Evolutionary conservation across 108 stramenopile species (phyloP).

Genomic region (Mayamaea pseudoterrestris): DNA sequence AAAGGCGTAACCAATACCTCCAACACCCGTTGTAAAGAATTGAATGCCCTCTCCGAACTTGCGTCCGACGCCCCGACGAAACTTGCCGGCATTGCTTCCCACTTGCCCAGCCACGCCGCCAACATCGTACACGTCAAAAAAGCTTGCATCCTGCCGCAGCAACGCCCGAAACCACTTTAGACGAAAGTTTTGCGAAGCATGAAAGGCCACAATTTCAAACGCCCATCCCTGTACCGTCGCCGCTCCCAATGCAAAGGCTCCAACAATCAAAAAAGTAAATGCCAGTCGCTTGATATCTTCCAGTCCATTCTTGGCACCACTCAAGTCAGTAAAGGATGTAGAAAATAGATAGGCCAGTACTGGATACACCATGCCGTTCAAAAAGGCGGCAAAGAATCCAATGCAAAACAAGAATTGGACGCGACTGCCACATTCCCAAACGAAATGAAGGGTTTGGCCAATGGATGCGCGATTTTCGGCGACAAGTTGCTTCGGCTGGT

Average conservation of each 20-base stretch:
- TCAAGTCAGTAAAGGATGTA: slow-evolving; percentile 27
- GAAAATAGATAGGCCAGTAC: slow-evolving; percentile 46
- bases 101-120: slow-evolving; percentile 21
- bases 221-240: slow-evolving; percentile 28
- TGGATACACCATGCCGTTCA: slow-evolving; percentile 41
- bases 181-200: slow-evolving; percentile 26
- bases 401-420: slow-evolving; percentile 17
- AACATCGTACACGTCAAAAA: slow-evolving; percentile 44
- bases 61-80: slow-evolving; percentile 41
- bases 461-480: too few species aligned
- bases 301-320: slow-evolving; percentile 14
- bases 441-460: slow-evolving; percentile 22
- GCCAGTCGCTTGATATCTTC: slow-evolving; percentile 22
- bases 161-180: slow-evolving; percentile 47
- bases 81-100: slow-evolving; percentile 11
- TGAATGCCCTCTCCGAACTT: slow-evolving; percentile 71
- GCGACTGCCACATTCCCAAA: slow-evolving; percentile 8
- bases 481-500: slow-evolving; percentile 1
- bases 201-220: slow-evolving; percentile 30
- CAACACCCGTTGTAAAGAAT: slow-evolving; percentile 42
- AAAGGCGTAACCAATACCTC: slow-evolving; percentile 47
- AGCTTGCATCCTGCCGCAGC: slow-evolving; percentile 53
- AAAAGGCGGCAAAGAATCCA: slow-evolving; percentile 24
- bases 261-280: slow-evolving; percentile 39
- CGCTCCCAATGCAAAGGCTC: slow-evolving; percentile 34